A percentile compares a stretch with the other conserved stretches of the same genome.
Evolutionary conservation across 2,329 filamentous ascomycete species (phyloP).

Genomic region (Aspergillus sp.): DNA sequence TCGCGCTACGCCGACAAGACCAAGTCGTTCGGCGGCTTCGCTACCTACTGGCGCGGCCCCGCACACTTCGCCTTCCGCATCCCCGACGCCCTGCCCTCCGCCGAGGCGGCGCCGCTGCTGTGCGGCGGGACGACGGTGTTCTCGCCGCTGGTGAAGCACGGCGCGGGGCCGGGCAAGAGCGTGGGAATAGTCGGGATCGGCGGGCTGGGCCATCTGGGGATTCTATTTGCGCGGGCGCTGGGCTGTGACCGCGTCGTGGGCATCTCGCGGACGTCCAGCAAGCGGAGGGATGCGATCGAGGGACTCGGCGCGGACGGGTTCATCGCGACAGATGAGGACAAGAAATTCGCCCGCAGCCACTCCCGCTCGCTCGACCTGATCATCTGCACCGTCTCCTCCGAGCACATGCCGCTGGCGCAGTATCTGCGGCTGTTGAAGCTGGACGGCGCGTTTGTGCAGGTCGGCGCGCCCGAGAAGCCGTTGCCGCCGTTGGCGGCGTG

Average conservation of each 20-base stretch:
- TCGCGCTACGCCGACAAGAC: conserved; percentile 24
- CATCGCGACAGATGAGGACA: conserved; percentile 50
- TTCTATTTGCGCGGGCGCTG: conserved; percentile 62
- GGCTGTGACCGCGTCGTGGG: conserved; percentile 54
- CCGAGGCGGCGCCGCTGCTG: conserved; percentile 58
- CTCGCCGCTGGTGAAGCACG: conserved; percentile 57
- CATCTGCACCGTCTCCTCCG: conserved; percentile 47
- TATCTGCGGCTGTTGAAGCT: conserved; percentile 53
- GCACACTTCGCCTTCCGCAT: conserved; percentile 53
- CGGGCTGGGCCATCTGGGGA: conserved; percentile 63
- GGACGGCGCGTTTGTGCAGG: conserved; percentile 55
- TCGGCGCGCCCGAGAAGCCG: conserved; percentile 56
- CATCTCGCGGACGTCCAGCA: conserved; percentile 44
- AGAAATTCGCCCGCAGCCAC: conserved; percentile 44
- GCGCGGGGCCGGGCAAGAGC: conserved; percentile 58
- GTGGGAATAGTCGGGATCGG: conserved; percentile 66
- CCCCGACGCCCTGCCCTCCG: conserved; percentile 40
- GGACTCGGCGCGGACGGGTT: conserved; percentile 46
- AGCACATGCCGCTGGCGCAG: conserved; percentile 53
- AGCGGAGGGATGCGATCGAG: conserved; percentile 43
- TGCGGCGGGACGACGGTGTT: conserved; percentile 71
- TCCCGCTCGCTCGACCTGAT: conserved; percentile 46
- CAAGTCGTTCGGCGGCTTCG: conserved; percentile 46
- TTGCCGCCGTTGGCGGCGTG: conserved; percentile 48
- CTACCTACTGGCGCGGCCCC: conserved; percentile 45